phyloP scores from a whole-genome alignment of 805 yeast species.

The Cyberlindnera suaveolens region DNA sequence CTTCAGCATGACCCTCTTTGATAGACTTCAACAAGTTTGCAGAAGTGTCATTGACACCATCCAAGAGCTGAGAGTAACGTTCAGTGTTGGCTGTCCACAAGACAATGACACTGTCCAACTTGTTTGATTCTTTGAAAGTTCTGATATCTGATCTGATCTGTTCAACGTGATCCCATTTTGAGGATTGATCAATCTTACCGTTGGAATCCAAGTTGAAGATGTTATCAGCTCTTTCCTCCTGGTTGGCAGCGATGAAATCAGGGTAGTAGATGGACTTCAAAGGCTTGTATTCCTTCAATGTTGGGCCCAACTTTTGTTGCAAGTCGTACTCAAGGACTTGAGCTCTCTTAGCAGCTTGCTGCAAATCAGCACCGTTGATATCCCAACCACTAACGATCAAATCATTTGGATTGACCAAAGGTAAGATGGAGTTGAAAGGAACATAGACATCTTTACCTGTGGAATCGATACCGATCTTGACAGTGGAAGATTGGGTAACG shows the following conservation, averaged over 20 bases:
- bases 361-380: slow-evolving; percentile 64
- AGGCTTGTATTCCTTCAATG: slow-evolving; percentile 59
- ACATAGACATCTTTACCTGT: slow-evolving; percentile 84
- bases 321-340: slow-evolving; percentile 81
- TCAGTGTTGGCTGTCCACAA: slow-evolving; percentile 98
- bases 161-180: slow-evolving; percentile 89
- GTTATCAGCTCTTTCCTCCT: slow-evolving; percentile 86
- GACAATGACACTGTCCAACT: slow-evolving; percentile 80
- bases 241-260: slow-evolving; percentile 94
- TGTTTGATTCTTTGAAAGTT: slow-evolving; percentile 65
- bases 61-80: slow-evolving; percentile 72
- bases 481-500: slow-evolving; percentile 87
- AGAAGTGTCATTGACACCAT: slow-evolving; percentile 83
- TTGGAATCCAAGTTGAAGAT: slow-evolving; percentile 51
- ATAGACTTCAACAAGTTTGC: slow-evolving; percentile 71
- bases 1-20: slow-evolving; percentile 73
- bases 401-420: slow-evolving; percentile 87
- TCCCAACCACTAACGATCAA: slow-evolving; percentile 94
- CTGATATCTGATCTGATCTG: slow-evolving; percentile 77
- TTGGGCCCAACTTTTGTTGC: slow-evolving; percentile 65
- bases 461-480: slow-evolving; percentile 79
- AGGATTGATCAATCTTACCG: slow-evolving; percentile 45
- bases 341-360: slow-evolving; percentile 77
- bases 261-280: slow-evolving; percentile 89
- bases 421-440: slow-evolving; percentile 85